phyloP scores from a whole-genome alignment of 2,329 filamentous ascomycete species.

The Calonectria pteridis region DNA sequence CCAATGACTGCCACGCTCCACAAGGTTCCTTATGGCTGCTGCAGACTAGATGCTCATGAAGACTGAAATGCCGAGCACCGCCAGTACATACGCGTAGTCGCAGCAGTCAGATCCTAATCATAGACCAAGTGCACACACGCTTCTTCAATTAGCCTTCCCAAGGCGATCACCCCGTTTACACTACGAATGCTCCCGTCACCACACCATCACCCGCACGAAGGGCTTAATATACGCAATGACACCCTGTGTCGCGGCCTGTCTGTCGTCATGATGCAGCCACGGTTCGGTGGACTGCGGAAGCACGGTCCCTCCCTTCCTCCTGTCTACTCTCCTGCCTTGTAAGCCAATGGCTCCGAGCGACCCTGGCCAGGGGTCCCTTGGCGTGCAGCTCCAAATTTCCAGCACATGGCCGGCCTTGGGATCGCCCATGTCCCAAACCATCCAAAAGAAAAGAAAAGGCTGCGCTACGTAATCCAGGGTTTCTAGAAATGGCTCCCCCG shows the following conservation, averaged over 20 bases:
- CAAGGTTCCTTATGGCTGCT: not conserved
- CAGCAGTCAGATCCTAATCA: not conserved
- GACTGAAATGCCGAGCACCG: not conserved
- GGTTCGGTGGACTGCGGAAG: constrained; percentile 10
- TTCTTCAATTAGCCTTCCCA: not conserved
- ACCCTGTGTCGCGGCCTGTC: not conserved
- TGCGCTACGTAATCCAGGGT: constrained; percentile 32
- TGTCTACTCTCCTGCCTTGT: constrained; percentile 38
- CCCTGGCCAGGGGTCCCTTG: constrained; percentile 44
- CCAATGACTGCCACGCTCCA: not conserved
- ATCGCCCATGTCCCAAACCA: constrained; percentile 34
- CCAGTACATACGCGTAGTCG: not conserved
- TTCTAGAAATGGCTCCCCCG: constrained; percentile 31
- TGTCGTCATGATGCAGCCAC: constrained; percentile 21
- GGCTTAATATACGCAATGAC: not conserved
- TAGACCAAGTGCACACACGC: not conserved
- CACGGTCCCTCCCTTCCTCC: constrained; percentile 5
- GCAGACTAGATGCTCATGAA: not conserved
- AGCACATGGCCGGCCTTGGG: constrained; percentile 32
- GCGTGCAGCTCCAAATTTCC: constrained; percentile 47
- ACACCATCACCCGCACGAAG: not conserved
- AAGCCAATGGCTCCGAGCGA: constrained; percentile 29
- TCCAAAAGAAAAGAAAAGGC: constrained; percentile 37
- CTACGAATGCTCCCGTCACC: not conserved
- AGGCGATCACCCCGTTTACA: not conserved